phyloP scores from a whole-genome alignment of 1,139 yeast genomes.

The Ogataea hybrid region DNA sequence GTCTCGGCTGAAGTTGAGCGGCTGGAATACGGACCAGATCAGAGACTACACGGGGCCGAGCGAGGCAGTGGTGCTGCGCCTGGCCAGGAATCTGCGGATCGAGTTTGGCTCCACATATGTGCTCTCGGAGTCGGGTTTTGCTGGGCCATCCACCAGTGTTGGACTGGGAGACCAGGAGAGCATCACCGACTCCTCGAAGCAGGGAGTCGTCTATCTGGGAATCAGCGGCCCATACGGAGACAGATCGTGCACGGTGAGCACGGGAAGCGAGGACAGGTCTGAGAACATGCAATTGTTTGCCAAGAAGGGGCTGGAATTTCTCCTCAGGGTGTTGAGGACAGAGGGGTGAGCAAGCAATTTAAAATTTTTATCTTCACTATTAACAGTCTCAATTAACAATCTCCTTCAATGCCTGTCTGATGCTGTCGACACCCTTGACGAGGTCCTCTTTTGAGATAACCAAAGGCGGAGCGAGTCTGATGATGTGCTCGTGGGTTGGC shows the following conservation, averaged over 20 bases:
- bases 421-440: slow-evolving; percentile 73
- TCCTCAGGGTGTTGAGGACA: slow-evolving; percentile 41
- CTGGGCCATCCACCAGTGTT: slow-evolving; percentile 64
- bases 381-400: slow-evolving; percentile 51
- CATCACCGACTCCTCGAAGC: slow-evolving; percentile 34
- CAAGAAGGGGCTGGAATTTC: slow-evolving; percentile 56
- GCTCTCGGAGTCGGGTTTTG: slow-evolving; percentile 83
- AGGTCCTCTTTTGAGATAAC: slow-evolving; percentile 88
- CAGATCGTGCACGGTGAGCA: slow-evolving; percentile 45
- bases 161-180: slow-evolving; percentile 22
- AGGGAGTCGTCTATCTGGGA: slow-evolving; percentile 73
- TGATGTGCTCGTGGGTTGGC: slow-evolving; percentile 95
- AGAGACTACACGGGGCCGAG: slow-evolving; percentile 76
- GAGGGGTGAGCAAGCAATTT: slow-evolving; percentile 6
- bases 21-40: slow-evolving; percentile 75
- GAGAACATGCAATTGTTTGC: slow-evolving; percentile 78
- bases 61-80: slow-evolving; percentile 67
- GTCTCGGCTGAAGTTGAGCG: slow-evolving; percentile 70
- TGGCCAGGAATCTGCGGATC: slow-evolving; percentile 75
- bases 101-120: slow-evolving; percentile 84
- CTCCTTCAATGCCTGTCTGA: slow-evolving; percentile 57
- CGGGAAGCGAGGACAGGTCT: slow-evolving; percentile 51
- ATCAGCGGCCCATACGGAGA: slow-evolving; percentile 67
- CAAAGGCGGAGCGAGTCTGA: slow-evolving; percentile 94
- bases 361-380: slow-evolving; percentile 33